A percentile compares a stretch with the other conserved stretches of the same genome.
These are phyloP conservation scores for Pisolithus tinctorius DNA, from an alignment of 768 basidiomycete species.

Conservation along the genomic window DNA sequence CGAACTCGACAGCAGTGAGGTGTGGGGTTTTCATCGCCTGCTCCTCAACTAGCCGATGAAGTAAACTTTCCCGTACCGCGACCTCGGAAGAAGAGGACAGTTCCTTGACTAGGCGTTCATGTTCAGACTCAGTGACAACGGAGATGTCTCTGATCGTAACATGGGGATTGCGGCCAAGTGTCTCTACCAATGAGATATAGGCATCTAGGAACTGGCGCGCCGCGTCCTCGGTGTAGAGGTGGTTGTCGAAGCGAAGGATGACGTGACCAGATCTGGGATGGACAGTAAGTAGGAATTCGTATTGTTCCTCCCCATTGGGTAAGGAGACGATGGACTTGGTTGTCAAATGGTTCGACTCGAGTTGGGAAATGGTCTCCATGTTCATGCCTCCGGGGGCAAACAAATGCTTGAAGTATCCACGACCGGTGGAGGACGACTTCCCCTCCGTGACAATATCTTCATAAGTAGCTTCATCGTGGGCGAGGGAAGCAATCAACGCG, in stretches of 20 bases:
- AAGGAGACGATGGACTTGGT: conserved; percentile 15
- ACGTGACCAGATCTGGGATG: conserved; percentile 17
- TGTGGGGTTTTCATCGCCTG: conserved; percentile 14
- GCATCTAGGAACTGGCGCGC: conserved; percentile 26
- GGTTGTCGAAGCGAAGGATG: conserved; percentile 24
- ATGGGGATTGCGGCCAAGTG: conserved; percentile 8
- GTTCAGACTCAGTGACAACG: conserved; percentile 8
- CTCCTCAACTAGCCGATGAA: conserved; percentile 9
- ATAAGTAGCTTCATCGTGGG: conserved; percentile 24
- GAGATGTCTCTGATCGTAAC: conserved; percentile 9
- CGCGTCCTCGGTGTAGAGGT: conserved; percentile 20
- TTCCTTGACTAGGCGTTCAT: conserved; percentile 17
- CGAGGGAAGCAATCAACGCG: conserved; percentile 15
- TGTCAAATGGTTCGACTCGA: conserved; percentile 11
- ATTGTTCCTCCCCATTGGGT: conserved; percentile 23
- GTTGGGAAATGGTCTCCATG: conserved; percentile 18
- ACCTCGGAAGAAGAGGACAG: conserved; percentile 15
- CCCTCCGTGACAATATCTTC: conserved; percentile 24
- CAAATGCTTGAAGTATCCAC: conserved; percentile 27
- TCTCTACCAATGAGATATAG: conserved; percentile 23
- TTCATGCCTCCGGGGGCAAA: conserved; percentile 26
- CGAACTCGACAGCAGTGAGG: conserved; percentile 21
- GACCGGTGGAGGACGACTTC: conserved; percentile 16
- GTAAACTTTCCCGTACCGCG: conserved; percentile 6
- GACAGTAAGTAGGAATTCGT: conserved; percentile 18